Evolutionary conservation across 1,284 basidiomycete species (phyloP), one percentile per base, ranked within the genome.

Genomic region (Salmacisia buchloeana): DNA sequence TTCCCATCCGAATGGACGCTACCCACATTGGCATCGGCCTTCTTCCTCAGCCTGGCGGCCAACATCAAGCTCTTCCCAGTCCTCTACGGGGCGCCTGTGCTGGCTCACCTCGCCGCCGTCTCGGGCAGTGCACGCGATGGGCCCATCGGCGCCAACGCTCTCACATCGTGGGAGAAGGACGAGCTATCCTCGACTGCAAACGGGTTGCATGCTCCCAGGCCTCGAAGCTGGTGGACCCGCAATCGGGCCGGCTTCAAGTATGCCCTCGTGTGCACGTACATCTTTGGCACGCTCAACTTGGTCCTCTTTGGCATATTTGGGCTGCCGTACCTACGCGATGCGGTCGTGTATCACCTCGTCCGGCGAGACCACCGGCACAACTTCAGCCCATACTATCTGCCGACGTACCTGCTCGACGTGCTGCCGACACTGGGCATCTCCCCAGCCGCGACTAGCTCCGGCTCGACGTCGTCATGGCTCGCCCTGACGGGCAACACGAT

Each of bases 341-440:
- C 94, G 0, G 97, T 93, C 81, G 83, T 97, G 18, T 97, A 98
- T 81, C 96, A 98, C 75, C 82, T 94, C 2, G 85, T 88, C 66
- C 86, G 96, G 36, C 86, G 91, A 27, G 96, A 99, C 81, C 93
- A 97, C 76, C 87, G 94, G 60, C 96, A 98, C 82, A 99, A 99
- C 81, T 98, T 99, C 81, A 92, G 92, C 15, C 90, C 93, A 0
- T 97, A 97, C 82, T 98, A 96, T 81, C 92, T 97, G 79, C 86
- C 89, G 46, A 93, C 89, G 38, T 97, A 98, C 80, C 86, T 97
- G 56, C 74, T 80, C 15, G 60, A 60, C 35, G 29, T 56, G 15
- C 35, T 34, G 5, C 54, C 59, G 25, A 49, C 43, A 1, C 13
- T 31, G 15, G 33, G 43, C 25, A 12, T 21, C n/a, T 56, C 33